These are phyloP conservation scores for Pestalotiopsis fici DNA, from an alignment of 2,329 filamentous ascomycete species.

Conservation along the genomic window DNA sequence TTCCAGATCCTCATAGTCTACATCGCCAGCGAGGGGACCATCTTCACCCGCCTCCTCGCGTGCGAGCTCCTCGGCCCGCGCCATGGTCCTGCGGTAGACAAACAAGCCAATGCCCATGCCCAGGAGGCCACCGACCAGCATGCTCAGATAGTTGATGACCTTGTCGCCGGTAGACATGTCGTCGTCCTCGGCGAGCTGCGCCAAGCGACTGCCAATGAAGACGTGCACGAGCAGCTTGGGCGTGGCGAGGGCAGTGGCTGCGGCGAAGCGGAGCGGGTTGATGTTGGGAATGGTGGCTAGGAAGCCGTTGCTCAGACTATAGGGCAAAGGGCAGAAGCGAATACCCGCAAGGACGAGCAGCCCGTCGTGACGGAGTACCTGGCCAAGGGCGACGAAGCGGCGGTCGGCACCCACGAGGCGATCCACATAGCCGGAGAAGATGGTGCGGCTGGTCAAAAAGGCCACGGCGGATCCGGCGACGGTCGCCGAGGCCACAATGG, in stretches of 20 bases:
- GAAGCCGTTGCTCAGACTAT: conserved; percentile 90
- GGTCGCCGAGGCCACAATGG: conserved; percentile 77
- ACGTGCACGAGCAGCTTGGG: conserved; percentile 91
- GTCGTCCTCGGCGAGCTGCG: conserved; percentile 81
- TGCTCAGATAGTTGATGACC: conserved; percentile 80
- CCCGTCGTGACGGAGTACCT: conserved; percentile 89
- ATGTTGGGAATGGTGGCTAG: conserved; percentile 93
- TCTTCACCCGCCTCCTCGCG: conserved; percentile 42
- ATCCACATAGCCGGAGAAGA: conserved; percentile 78
- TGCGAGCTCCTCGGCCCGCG: conserved; percentile 60
- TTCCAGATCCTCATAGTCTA: conserved; percentile 46
- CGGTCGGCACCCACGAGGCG: conserved; percentile 79
- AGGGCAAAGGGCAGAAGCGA: conserved; percentile 87
- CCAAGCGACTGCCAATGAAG: conserved; percentile 86
- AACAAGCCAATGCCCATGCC: conserved; percentile 78
- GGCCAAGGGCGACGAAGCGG: conserved; percentile 82
- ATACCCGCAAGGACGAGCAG: conserved; percentile 89
- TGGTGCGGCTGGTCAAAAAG: conserved; percentile 78
- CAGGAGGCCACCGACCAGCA: conserved; percentile 69
- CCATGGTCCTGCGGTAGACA: conserved; percentile 77
- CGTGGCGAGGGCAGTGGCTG: conserved; percentile 78
- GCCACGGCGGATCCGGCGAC: conserved; percentile 76
- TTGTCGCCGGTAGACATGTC: conserved; percentile 81
- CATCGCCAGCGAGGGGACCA: conserved; percentile 22
- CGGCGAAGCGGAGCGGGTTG: conserved; percentile 70